phyloP scores from a whole-genome alignment of 1,284 basidiomycete genomes.

The Leccinum pallidistipes region DNA sequence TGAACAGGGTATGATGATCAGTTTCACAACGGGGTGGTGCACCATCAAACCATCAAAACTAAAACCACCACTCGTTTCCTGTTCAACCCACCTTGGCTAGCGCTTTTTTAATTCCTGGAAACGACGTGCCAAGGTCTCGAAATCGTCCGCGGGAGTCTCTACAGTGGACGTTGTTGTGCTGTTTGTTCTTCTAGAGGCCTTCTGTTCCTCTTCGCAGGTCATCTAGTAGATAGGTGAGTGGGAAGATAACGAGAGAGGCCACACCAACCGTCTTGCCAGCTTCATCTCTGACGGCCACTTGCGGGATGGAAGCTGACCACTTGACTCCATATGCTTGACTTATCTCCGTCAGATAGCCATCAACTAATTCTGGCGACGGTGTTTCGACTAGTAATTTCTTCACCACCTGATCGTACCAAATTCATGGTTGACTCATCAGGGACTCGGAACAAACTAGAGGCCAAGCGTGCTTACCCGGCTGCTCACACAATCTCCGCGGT shows the following conservation, averaged over 20 bases:
- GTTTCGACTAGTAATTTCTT: conserved; percentile 72
- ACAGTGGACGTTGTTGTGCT: conserved; percentile 4
- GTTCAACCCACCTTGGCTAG: conserved; percentile 32
- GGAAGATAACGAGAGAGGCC: not conserved
- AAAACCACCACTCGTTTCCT: conserved; percentile 1
- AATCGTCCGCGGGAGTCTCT: conserved; percentile 57
- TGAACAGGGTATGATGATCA: conserved; percentile 2
- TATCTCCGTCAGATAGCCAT: conserved; percentile 87
- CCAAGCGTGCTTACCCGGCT: conserved; percentile 58
- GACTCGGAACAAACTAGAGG: not conserved
- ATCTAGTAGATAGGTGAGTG: conserved; percentile 4
- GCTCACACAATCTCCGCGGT: conserved; percentile 75
- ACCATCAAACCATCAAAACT: not conserved
- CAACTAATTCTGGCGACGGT: conserved; percentile 75
- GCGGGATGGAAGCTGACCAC: conserved; percentile 51
- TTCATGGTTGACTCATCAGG: not conserved
- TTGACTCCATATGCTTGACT: conserved; percentile 83
- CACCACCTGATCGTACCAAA: conserved; percentile 49
- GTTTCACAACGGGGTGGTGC: conserved; percentile 6
- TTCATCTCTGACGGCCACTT: conserved; percentile 14
- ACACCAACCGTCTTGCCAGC: conserved; percentile 38
- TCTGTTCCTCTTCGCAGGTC: conserved; percentile 40
- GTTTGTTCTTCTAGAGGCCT: conserved; percentile 16
- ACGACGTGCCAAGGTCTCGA: conserved; percentile 66
- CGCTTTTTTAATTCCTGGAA: conserved; percentile 82